Conservation (phyloP, 2,329 filamentous ascomycete species). For the Exophiala alcalophila region DNA sequence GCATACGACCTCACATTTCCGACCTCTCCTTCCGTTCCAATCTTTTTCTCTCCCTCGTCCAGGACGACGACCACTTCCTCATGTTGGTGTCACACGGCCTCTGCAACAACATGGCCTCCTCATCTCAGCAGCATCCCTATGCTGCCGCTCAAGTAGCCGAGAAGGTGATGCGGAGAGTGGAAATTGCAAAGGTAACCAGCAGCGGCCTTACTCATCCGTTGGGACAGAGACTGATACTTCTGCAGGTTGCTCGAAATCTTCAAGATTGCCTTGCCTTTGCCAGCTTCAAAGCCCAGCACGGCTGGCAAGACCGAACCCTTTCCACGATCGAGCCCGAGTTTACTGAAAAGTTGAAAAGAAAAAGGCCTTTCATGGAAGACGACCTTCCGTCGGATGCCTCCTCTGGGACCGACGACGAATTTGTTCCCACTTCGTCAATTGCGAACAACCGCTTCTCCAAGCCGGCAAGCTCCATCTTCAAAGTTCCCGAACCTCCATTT, state of each 20-base stretch:
- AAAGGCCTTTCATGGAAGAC: slow-evolving; percentile 65
- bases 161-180: slow-evolving; percentile 67
- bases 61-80: slow-evolving; percentile 15
- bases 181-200: slow-evolving; percentile 66
- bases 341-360: slow-evolving; percentile 73
- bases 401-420: slow-evolving; percentile 68
- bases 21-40: too few relatives aligned
- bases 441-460: slow-evolving; percentile 30
- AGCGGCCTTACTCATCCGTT: slow-evolving; percentile 20
- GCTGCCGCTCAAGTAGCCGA: slow-evolving; percentile 46
- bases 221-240: slow-evolving; percentile 31
- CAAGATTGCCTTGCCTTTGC: slow-evolving; percentile 93
- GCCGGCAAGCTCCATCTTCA: slow-evolving; percentile 37
- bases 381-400: slow-evolving; percentile 84
- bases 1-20: too few relatives aligned
- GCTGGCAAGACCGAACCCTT: slow-evolving; percentile 86
- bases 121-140: slow-evolving; percentile 31
- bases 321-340: slow-evolving; percentile 81
- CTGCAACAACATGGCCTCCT: slow-evolving; percentile 39
- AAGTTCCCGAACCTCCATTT: slow-evolving; percentile 47
- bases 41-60: slow-evolving; percentile 12
- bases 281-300: slow-evolving; percentile 95
- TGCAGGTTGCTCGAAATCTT: slow-evolving; percentile 86
- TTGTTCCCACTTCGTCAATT: slow-evolving; percentile 72
- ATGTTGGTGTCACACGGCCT: slow-evolving; percentile 29